These are phyloP conservation scores for Globisporangium megalacanthum DNA, from an alignment of 352 stramenopile species.

Conservation along the genomic window DNA sequence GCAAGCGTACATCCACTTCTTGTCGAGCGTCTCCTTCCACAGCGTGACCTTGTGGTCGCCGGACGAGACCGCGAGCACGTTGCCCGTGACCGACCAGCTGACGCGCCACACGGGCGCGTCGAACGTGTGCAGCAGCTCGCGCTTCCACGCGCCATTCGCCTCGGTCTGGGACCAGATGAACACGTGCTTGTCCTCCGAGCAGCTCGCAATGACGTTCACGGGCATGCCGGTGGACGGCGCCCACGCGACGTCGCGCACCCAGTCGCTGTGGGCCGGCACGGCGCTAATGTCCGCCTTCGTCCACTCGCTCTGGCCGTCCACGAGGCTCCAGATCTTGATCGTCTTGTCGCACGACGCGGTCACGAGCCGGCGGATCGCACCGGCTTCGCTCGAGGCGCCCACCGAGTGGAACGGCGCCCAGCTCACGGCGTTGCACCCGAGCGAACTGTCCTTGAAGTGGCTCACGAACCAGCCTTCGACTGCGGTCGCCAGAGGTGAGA, in stretches of 20 bases:
- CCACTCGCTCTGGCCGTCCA: conserved; percentile 71
- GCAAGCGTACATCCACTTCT: conserved; percentile 88
- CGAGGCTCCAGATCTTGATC: conserved; percentile 94
- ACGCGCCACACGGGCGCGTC: conserved; percentile 97
- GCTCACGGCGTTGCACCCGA: conserved; percentile 96
- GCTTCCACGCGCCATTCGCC: conserved; percentile 81
- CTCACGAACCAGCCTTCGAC: conserved; percentile 88
- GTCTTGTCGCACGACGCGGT: conserved; percentile 97
- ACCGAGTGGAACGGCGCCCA: conserved; percentile 92
- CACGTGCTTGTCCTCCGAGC: conserved; percentile 87
- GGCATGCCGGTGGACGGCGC: conserved; percentile 91
- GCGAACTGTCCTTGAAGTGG: conserved; percentile 91
- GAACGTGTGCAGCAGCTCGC: conserved; percentile 92
- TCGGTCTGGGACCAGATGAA: conserved; percentile 95
- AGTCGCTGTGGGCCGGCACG: conserved; percentile 89
- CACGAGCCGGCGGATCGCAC: conserved; percentile 78
- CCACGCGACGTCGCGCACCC: conserved; percentile 98
- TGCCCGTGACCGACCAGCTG: conserved; percentile 98
- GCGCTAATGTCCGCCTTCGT: conserved; percentile 73
- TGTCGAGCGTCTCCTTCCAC: conserved; percentile 98
- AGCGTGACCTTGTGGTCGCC: conserved; percentile 97
- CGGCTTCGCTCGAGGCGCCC: conserved; percentile 35
- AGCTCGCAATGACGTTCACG: conserved; percentile 92
- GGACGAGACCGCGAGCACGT: conserved; percentile 96
- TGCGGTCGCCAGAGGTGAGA: no score